Base-by-base conservation (phyloP, 768 basidiomycete species). In the Fistulinella prunicolor region DNA sequence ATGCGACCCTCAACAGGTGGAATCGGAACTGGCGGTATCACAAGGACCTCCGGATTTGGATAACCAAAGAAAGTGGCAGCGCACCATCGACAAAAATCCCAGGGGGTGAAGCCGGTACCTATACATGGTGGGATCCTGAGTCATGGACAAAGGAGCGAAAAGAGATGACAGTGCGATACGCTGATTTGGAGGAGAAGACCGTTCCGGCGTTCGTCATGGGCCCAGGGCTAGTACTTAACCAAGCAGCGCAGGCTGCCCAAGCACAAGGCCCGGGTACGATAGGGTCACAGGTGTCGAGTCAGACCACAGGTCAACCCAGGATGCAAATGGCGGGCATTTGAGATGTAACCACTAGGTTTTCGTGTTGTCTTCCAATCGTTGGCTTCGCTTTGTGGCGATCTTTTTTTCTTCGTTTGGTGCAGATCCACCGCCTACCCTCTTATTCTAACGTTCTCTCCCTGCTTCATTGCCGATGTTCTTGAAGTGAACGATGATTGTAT, bases 11-110 rank as follows among this genome's bases (percentile, higher is more conserved):
- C 38, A 20, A 38, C 57, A 94, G 93, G 62, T 95, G 83, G 76
- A 88, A 89, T 67, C 86, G 93, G 51, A 94, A 93, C 67, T 98
- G 94, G 94, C 78, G 94, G 51, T 96, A 87, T 69, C 94, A 96
- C 80, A 96, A 94, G 67, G 90, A 93, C 58, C 76, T 90, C 42
- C 85, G 83, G 77, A 61, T 68, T 23, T 82, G 85, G 85, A 70
- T 96, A 68, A 94, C 91, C 38, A 94, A 94, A 62, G 92, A 95
- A 68, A 83, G 80, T 30, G 86, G 86, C 19, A 85, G 86, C 45
- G 73, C 79, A 44, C 83, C 85, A 40, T 85, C 85, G 49, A 78
- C 82, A 57, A 89, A 89, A 68, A 83, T 88, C 7, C 81, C 77
- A 37, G 85, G 88, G 42, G 83, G 88, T 59, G 90, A 96, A 68